phyloP scores from a whole-genome alignment of 2,329 filamentous ascomycete species.

The Byssothecium circinans region DNA sequence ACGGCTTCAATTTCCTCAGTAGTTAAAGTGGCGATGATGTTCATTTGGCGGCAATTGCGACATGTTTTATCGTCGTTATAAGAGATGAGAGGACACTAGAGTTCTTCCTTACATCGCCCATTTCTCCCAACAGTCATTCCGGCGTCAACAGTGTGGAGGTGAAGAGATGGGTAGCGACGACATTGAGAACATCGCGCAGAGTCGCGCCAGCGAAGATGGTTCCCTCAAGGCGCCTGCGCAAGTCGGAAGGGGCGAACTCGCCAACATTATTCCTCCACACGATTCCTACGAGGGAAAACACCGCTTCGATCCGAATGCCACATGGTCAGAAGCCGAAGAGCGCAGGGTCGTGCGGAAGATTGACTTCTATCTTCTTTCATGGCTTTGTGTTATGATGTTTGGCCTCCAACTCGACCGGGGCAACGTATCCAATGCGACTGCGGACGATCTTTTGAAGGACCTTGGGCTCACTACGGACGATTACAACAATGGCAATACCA shows the following conservation, averaged over 20 bases:
- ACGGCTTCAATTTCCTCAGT: conserved; percentile 18
- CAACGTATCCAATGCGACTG: conserved; percentile 42
- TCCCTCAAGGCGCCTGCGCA: conserved; percentile 27
- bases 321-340: conserved; percentile 61
- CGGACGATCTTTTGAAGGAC: conserved; percentile 34
- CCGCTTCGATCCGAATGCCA: conserved; percentile 57
- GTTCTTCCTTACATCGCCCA: no score
- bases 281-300: conserved; percentile 60
- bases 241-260: conserved; percentile 32
- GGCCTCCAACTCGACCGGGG: conserved; percentile 53
- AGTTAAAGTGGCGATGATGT: conserved; percentile 19
- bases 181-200: conserved; percentile 23
- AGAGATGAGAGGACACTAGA: background rate
- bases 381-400: conserved; percentile 49
- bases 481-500: conserved; percentile 43
- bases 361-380: conserved; percentile 30
- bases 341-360: conserved; percentile 56
- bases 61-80: conserved; percentile 9
- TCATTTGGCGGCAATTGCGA: conserved; percentile 22
- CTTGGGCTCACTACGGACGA: conserved; percentile 35
- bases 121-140: no score
- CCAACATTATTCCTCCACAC: conserved; percentile 46
- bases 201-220: conserved; percentile 26
- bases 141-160: no score
- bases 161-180: conserved; percentile 16